phyloP scores from a whole-genome alignment of 176 grass and related monocot species.

The Musa itinerans region DNA sequence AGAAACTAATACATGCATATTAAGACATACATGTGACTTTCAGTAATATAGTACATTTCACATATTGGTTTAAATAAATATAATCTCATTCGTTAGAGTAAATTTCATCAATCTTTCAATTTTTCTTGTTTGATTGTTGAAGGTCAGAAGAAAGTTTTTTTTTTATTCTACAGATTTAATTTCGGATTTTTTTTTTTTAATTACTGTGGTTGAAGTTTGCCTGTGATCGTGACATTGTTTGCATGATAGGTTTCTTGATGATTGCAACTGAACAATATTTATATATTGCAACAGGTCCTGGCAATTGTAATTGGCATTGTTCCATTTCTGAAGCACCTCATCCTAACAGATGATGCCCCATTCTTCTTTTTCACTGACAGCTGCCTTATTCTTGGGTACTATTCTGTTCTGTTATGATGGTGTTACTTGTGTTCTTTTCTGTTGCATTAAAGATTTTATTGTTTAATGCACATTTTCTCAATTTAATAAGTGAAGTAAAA shows the following conservation, averaged over 20 bases:
- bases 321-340: constrained; percentile 79
- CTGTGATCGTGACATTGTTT: background rate
- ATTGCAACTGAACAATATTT: background rate
- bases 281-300: constrained; percentile 35
- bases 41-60: too few relatives aligned
- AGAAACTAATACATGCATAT: too few relatives aligned
- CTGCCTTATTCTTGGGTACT: constrained; percentile 99
- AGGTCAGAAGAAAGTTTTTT: too few relatives aligned
- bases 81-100: too few relatives aligned
- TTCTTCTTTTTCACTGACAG: constrained; percentile 98
- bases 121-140: too few relatives aligned
- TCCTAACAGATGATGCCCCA: constrained; percentile 87
- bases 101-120: too few relatives aligned
- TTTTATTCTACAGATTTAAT: too few relatives aligned
- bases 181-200: too few relatives aligned
- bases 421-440: background rate
- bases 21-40: too few relatives aligned
- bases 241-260: background rate
- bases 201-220: too few relatives aligned
- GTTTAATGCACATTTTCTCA: too few relatives aligned
- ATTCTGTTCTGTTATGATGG: constrained; percentile 14
- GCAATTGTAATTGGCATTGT: constrained; percentile 69
- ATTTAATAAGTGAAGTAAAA: background rate
- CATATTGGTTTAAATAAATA: too few relatives aligned
- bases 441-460: constrained; percentile 2